Evolutionary conservation across 129 eudicot genomes (phyloP).

Genomic region (Mikania micrantha): DNA sequence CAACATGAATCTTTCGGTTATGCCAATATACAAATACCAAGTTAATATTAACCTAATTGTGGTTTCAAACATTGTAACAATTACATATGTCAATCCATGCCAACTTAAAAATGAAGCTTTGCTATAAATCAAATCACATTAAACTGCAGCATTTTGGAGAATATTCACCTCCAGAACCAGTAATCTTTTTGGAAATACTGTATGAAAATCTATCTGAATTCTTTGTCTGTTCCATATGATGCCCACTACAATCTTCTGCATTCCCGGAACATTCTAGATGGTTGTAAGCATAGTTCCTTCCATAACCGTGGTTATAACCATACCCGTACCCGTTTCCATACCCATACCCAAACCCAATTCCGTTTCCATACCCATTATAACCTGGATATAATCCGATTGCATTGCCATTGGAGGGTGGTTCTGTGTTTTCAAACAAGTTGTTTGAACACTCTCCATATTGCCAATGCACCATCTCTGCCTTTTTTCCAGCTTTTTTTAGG

Average conservation of each 20-base stretch:
- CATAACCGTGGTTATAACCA: background rate
- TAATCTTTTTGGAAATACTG: background rate
- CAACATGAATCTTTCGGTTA: too few species aligned
- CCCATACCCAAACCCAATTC: background rate
- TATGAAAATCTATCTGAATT: background rate
- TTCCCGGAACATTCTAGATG: slow-evolving; percentile 16
- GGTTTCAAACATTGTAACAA: too few species aligned
- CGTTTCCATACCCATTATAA: slow-evolving; percentile 4
- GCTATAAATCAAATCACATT: slow-evolving; percentile 4
- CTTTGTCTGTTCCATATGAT: slow-evolving; percentile 4
- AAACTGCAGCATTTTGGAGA: slow-evolving; percentile 7
- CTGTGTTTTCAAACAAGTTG: slow-evolving; percentile 21
- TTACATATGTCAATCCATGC: too few species aligned
- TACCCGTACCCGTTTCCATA: background rate
- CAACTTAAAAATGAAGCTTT: too few species aligned
- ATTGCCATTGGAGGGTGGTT: background rate
- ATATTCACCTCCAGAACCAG: background rate
- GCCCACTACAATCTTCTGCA: slow-evolving; percentile 9
- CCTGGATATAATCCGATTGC: slow-evolving; percentile 10
- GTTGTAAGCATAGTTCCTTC: background rate
- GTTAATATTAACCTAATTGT: too few species aligned
- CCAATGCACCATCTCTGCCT: slow-evolving; percentile 14
- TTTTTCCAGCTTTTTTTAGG: slow-evolving; percentile 25
- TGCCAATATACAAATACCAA: too few species aligned
- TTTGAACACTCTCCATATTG: slow-evolving; percentile 38